Percentiles rank a stretch among this genome's conserved stretches.
These are phyloP conservation scores for Melanomma pulvis-pyrius DNA, from an alignment of 495 filamentous ascomycete species.

Conservation along the genomic window DNA sequence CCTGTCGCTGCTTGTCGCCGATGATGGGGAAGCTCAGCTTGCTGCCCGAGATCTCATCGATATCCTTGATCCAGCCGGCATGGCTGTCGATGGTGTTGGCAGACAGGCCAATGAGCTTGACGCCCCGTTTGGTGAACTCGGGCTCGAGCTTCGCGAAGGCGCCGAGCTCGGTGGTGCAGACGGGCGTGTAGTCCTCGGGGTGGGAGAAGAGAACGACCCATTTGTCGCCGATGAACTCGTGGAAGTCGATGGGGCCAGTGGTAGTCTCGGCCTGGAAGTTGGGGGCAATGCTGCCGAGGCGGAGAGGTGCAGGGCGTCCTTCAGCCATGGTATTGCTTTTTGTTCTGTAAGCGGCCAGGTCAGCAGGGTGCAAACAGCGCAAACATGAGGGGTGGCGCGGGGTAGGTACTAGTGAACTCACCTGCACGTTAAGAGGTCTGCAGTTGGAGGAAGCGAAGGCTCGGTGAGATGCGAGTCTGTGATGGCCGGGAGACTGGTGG, in stretches of 20 bases:
- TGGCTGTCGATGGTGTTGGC: conserved; percentile 73
- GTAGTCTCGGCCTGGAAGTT: conserved; percentile 95
- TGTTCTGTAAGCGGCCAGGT: neutral
- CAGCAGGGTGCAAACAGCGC: conserved; percentile 24
- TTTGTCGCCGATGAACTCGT: conserved; percentile 90
- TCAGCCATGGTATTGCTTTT: conserved; percentile 35
- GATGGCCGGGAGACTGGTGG: neutral
- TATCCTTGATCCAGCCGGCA: conserved; percentile 87
- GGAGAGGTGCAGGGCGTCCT: conserved; percentile 57
- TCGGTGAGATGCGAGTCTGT: neutral
- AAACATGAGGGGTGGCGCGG: conserved; percentile 30
- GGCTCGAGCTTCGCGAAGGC: conserved; percentile 96
- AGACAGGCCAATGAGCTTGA: conserved; percentile 94
- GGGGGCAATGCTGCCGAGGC: conserved; percentile 85
- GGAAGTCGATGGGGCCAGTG: conserved; percentile 90
- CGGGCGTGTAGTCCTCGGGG: conserved; percentile 78
- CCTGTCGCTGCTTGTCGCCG: conserved; percentile 91
- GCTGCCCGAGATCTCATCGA: conserved; percentile 85
- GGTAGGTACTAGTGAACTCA: neutral
- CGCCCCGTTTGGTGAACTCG: conserved; percentile 90
- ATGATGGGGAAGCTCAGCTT: conserved; percentile 93
- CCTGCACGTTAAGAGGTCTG: neutral
- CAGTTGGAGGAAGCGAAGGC: neutral
- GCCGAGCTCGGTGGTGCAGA: conserved; percentile 98
- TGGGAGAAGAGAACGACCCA: conserved; percentile 98